Percentiles rank a stretch among this genome's conserved stretches.
phyloP scores from a whole-genome alignment of 73 alveolate species.

The Paramecium octaurelia region DNA sequence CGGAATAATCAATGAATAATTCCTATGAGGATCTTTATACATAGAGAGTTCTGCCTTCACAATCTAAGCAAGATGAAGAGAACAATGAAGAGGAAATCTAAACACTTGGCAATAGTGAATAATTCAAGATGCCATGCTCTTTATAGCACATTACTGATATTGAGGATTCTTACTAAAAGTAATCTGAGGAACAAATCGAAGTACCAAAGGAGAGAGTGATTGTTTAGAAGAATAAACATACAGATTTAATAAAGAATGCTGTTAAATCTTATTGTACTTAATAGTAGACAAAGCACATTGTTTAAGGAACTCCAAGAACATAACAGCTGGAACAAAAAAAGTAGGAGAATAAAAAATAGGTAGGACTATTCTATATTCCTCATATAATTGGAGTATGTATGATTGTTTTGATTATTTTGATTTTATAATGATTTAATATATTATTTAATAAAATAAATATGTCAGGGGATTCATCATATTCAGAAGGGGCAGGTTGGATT shows the following conservation, averaged over 20 bases:
- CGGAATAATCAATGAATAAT: neutral
- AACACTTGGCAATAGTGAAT: neutral
- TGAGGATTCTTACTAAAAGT: neutral
- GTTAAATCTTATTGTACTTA: neutral
- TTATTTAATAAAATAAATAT: neutral
- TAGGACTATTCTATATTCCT: neutral
- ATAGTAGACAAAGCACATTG: neutral
- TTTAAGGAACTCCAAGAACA: neutral
- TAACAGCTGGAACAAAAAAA: neutral
- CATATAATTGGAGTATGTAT: neutral
- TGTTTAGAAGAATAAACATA: neutral
- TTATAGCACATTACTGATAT: neutral
- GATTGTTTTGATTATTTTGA: neutral
- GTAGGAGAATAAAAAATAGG: neutral
- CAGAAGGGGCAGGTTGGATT: conserved; percentile 79
- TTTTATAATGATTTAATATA: neutral
- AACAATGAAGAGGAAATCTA: neutral
- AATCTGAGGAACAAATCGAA: neutral
- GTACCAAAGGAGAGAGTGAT: neutral
- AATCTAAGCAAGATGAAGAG: neutral
- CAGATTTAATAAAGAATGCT: neutral
- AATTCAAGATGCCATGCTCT: neutral
- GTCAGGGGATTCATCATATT: conserved; percentile 56
- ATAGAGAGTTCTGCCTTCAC: neutral
- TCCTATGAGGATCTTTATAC: neutral